These are phyloP conservation scores for Starmerella bacillaris DNA, from an alignment of 805 yeast species.

Conservation along the genomic window DNA sequence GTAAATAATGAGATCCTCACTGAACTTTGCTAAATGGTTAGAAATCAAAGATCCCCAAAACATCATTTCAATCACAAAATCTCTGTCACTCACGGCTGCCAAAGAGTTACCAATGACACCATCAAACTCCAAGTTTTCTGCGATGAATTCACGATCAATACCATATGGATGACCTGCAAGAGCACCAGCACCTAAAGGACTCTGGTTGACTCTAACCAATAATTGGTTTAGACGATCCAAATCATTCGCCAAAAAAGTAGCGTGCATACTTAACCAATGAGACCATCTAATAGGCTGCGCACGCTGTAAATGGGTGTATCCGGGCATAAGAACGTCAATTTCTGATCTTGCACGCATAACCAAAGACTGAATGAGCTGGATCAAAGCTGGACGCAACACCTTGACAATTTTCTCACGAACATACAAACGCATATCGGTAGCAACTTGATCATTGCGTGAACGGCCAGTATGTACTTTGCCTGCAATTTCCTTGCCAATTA, in stretches of 20 bases:
- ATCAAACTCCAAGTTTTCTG: slow-evolving; percentile 58
- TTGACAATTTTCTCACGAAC: slow-evolving; percentile 54
- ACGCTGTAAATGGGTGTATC: slow-evolving; percentile 94
- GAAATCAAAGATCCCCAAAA: slow-evolving; percentile 90
- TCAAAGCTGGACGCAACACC: slow-evolving; percentile 36
- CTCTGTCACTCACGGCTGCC: slow-evolving; percentile 95
- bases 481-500: slow-evolving; percentile 81
- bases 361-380: slow-evolving; percentile 50
- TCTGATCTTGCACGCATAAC: slow-evolving; percentile 63
- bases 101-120: slow-evolving; percentile 88
- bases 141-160: slow-evolving; percentile 84
- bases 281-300: slow-evolving; percentile 99
- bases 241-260: slow-evolving; percentile 86
- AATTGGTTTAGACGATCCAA: slow-evolving; percentile 68
- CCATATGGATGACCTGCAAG: slow-evolving; percentile 99
- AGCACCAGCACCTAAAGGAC: slow-evolving; percentile 95
- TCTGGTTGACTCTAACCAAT: slow-evolving; percentile 61
- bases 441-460: slow-evolving; percentile 96
- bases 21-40: slow-evolving; percentile 87
- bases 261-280: slow-evolving; percentile 89
- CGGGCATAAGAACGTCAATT: slow-evolving; percentile 91
- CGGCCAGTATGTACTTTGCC: slow-evolving; percentile 99
- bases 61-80: slow-evolving; percentile 85
- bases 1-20: slow-evolving; percentile 88
- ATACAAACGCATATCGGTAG: slow-evolving; percentile 93